A percentile compares a stretch with the other conserved stretches of the same genome.
Evolutionary conservation across 768 basidiomycete genomes (phyloP).

Genomic region (Pulveroboletus ravenelii): DNA sequence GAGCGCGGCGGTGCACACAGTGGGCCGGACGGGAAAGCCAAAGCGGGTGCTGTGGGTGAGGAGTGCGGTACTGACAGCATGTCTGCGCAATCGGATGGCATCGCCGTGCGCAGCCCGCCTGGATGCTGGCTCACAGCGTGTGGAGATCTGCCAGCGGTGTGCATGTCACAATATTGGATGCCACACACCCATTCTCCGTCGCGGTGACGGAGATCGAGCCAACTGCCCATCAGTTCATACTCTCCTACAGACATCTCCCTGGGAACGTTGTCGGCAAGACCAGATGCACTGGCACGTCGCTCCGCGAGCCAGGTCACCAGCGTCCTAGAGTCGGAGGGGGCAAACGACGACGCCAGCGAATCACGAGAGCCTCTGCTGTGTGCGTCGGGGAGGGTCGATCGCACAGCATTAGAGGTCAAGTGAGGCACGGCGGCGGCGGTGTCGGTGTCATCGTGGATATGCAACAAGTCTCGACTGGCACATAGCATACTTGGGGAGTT

Average conservation of each 20-base stretch:
- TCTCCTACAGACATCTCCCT: constrained; percentile 41
- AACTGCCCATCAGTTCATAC: constrained; percentile 47
- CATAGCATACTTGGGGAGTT: constrained; percentile 12
- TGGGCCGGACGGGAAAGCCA: constrained; percentile 12
- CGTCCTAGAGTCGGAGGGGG: constrained; percentile 32
- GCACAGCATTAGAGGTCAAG: constrained; percentile 1
- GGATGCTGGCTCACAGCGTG: constrained; percentile 20
- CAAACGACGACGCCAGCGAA: constrained; percentile 28
- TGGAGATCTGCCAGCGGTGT: constrained; percentile 31
- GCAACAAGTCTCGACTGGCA: constrained; percentile 7
- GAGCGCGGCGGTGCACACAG: constrained; percentile 17
- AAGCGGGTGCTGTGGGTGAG: constrained; percentile 4
- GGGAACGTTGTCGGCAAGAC: constrained; percentile 23
- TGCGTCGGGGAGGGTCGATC: background rate
- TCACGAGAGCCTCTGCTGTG: constrained; percentile 16
- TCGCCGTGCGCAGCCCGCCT: constrained; percentile 19
- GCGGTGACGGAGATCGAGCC: constrained; percentile 32
- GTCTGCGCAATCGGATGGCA: constrained; percentile 25
- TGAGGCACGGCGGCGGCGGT: background rate
- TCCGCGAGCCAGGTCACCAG: constrained; percentile 37
- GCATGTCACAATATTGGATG: constrained; percentile 27
- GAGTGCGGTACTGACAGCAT: constrained; percentile 2
- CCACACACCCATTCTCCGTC: constrained; percentile 28
- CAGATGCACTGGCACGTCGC: constrained; percentile 30
- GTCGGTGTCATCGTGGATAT: constrained; percentile 4